These are phyloP conservation scores for Leptographium flavum DNA, from an alignment of 2,329 filamentous ascomycete genomes.

Conservation along the genomic window DNA sequence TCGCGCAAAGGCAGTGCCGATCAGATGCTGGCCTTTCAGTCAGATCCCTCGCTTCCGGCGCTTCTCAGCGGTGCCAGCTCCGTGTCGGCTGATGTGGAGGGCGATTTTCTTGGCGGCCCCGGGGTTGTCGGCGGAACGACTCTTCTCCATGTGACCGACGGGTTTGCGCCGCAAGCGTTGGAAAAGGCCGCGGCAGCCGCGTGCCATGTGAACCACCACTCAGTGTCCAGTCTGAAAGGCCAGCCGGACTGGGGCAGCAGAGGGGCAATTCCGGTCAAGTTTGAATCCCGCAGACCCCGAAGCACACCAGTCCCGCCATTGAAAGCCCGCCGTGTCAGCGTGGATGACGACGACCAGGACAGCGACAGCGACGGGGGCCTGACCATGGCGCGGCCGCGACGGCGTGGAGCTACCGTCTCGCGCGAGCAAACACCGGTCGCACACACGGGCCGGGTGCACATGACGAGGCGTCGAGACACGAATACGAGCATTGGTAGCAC, in stretches of 20 bases:
- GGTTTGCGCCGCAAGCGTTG: slow-evolving; percentile 37
- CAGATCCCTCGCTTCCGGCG: slow-evolving; percentile 49
- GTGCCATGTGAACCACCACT: slow-evolving; percentile 30
- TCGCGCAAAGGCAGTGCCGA: slow-evolving; percentile 25
- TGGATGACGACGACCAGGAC: slow-evolving; percentile 29
- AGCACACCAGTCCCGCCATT: slow-evolving; percentile 7
- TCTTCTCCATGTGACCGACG: slow-evolving; percentile 37
- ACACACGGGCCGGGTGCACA: slow-evolving; percentile 13
- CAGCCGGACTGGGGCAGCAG: slow-evolving; percentile 9
- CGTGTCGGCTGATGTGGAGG: slow-evolving; percentile 47
- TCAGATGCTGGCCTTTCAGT: slow-evolving; percentile 39
- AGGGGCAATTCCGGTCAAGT: slow-evolving; percentile 15
- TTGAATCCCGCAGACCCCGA: slow-evolving; percentile 10
- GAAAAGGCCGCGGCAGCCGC: slow-evolving; percentile 31
- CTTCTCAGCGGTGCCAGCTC: slow-evolving; percentile 50
- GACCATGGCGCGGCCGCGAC: slow-evolving; percentile 38
- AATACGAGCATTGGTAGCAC: slow-evolving; percentile 47
- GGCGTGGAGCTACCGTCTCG: slow-evolving; percentile 18
- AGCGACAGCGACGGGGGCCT: slow-evolving; percentile 41
- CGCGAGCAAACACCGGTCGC: slow-evolving; percentile 10
- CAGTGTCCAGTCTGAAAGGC: slow-evolving; percentile 17
- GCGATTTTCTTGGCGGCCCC: slow-evolving; percentile 40
- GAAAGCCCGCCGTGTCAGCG: slow-evolving; percentile 3
- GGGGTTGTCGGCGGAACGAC: slow-evolving; percentile 29
- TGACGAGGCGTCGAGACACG: slow-evolving; percentile 37